Base-by-base conservation (phyloP, 805 yeast species). In the Yarrowia porcina region DNA sequence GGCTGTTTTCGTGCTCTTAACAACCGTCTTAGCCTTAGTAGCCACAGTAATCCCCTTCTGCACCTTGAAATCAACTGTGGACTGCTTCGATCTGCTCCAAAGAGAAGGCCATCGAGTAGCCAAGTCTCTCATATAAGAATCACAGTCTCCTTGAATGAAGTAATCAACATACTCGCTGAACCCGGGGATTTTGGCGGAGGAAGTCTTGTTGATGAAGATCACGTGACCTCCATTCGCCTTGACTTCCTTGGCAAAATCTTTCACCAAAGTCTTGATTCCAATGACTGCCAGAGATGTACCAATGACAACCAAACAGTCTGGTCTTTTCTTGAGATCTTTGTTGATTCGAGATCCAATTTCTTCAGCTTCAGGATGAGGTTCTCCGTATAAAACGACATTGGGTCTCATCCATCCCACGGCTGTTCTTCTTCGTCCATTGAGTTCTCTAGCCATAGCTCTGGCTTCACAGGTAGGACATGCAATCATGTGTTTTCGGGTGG, bases 271-370 rank as follows among this genome's bases (percentile, higher is more conserved):
- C 70, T 85, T 88, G 50, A 94, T 92, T 0, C 99, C 99, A 67
- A 87, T 89, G 12, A 93, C 98, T 75, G 86, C 89, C 41, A 94
- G 77, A 4, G 97, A 90, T 0, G 99, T 94, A 0, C 99, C 99
- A 82, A 90, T 86, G 11, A 93, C 88, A n/a, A 93, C 75, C 52
- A 94, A 79, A 65, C 89, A 72, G 70, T 91, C 96, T 0, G 97
- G 96, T 64, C 77, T 80, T 2, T 73, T 39, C 30, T 64, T 66
- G 64, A 90, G 70, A 74, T 93, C 98, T 20, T 81, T 77, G 56
- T 77, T 80, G 39, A 89, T 74, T 8, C 91, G 90, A 50, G 79
- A 80, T 2, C 96, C 88, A 42, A 93, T 84, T n/a, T 79, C 75
- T 65, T 90, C 97, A 5, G 91, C 85, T 66, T 84, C 83, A 1